Evolutionary conservation across 192 early-diverging fungal species (phyloP).

Genomic region (Mortierella alpina): DNA sequence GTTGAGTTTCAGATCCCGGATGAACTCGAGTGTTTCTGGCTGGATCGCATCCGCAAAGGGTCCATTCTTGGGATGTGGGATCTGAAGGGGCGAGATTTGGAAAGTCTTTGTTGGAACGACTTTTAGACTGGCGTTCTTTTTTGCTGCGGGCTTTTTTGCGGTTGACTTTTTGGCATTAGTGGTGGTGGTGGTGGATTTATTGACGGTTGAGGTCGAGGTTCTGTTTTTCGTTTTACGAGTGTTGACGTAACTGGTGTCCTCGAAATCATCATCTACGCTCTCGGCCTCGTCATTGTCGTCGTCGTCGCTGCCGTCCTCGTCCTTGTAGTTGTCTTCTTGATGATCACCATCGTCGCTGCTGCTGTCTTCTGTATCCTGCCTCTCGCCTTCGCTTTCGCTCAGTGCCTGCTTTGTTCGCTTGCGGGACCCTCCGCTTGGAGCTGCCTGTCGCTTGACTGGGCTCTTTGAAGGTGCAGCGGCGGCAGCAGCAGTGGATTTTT

Average conservation of each 20-base stretch:
- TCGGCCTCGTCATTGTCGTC: background rate
- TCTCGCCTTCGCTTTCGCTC: background rate
- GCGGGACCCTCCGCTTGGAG: too few species aligned
- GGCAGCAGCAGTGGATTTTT: too few species aligned
- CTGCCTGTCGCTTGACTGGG: too few species aligned
- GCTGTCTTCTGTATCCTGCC: constrained; percentile 1
- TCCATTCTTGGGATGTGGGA: constrained; percentile 49
- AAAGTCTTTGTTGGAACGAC: constrained; percentile 16
- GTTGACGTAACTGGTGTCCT: background rate
- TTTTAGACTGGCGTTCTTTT: background rate
- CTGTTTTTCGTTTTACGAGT: background rate
- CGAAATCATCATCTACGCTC: constrained; percentile 26
- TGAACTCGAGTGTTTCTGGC: constrained; percentile 60
- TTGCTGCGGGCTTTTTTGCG: background rate
- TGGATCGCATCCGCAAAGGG: constrained; percentile 61
- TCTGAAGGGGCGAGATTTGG: constrained; percentile 14
- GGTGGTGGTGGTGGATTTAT: background rate
- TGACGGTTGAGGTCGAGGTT: background rate
- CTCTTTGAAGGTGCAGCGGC: too few species aligned
- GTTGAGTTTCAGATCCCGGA: constrained; percentile 58
- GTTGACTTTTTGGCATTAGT: constrained; percentile 4
- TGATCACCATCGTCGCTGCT: background rate
- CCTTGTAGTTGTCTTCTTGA: background rate
- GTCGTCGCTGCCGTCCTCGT: constrained; percentile 9
- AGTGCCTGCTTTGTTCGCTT: too few species aligned